Conservation (phyloP, 345 rosid species). For the Eucalyptus cloeziana region DNA sequence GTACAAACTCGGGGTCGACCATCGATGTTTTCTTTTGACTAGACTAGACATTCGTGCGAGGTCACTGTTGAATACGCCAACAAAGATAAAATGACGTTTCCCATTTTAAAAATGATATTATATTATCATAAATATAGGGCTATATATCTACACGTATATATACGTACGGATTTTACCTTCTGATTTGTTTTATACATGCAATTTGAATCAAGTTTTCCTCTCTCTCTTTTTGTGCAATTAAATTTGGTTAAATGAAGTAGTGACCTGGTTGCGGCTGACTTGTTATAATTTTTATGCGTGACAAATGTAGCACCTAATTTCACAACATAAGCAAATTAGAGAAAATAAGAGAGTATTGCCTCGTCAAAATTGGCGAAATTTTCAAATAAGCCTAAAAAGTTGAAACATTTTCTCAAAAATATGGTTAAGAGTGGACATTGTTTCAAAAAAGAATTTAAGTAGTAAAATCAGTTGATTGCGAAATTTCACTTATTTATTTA, state of each 20-base stretch:
- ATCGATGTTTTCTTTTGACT: neutral
- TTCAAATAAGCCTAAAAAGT: neutral
- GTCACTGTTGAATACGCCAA: no score
- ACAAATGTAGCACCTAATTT: neutral
- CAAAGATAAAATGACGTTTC: neutral
- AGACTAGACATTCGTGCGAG: no score
- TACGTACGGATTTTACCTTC: neutral
- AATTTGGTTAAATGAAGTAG: neutral
- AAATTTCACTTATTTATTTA: neutral
- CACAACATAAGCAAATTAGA: neutral
- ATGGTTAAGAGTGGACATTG: accelerated
- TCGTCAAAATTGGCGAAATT: neutral
- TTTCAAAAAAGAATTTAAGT: no score
- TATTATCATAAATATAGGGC: neutral
- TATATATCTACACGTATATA: neutral
- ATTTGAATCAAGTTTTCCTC: neutral
- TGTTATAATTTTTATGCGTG: neutral
- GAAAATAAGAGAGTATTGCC: neutral
- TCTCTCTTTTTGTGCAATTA: neutral
- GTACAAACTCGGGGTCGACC: neutral
- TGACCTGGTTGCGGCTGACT: neutral
- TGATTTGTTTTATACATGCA: neutral
- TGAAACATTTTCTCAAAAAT: neutral
- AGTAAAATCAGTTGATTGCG: neutral
- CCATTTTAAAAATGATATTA: neutral